Evolutionary conservation across 2,329 filamentous ascomycete species (phyloP).

Genomic region (Botrytis aclada): DNA sequence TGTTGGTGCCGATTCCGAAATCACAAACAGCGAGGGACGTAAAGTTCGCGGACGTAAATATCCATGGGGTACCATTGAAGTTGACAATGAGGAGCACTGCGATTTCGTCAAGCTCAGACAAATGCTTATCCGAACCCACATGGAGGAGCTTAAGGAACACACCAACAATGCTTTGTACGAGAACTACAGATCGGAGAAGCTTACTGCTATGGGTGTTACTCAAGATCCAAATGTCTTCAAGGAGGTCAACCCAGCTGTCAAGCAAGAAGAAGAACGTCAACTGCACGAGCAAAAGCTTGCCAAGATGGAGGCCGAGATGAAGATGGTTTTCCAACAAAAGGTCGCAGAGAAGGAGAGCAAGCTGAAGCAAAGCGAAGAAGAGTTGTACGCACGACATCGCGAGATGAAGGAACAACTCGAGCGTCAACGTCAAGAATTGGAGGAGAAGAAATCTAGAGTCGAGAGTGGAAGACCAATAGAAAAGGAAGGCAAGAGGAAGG

Average conservation of each 20-base stretch:
- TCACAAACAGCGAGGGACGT: constrained; percentile 85
- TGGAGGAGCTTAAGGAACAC: constrained; percentile 99
- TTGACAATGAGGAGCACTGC: constrained; percentile 99
- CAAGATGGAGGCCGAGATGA: constrained; percentile 99
- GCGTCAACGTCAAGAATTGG: constrained; percentile 87
- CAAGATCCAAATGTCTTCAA: constrained; percentile 99
- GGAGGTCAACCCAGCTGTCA: constrained; percentile 99
- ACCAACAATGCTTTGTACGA: constrained; percentile 99
- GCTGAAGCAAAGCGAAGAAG: constrained; percentile 98
- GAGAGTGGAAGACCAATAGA: constrained; percentile 95
- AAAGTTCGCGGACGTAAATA: constrained; percentile 95
- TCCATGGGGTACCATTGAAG: constrained; percentile 98
- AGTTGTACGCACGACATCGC: constrained; percentile 94
- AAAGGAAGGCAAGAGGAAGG: constrained; percentile 98
- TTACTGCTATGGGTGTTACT: constrained; percentile 95
- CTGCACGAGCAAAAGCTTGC: constrained; percentile 99
- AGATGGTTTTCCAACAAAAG: constrained; percentile 99
- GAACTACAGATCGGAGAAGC: constrained; percentile 99
- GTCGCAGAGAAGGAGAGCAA: constrained; percentile 99
- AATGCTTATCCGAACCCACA: constrained; percentile 99
- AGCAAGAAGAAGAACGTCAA: constrained; percentile 98
- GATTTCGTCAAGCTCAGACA: constrained; percentile 99
- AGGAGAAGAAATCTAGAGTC: constrained; percentile 96
- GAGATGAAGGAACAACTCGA: constrained; percentile 99
- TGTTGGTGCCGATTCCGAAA: constrained; percentile 93